Conservation (phyloP, 2,329 filamentous ascomycete species). For the Scytalidium lignicola region DNA sequence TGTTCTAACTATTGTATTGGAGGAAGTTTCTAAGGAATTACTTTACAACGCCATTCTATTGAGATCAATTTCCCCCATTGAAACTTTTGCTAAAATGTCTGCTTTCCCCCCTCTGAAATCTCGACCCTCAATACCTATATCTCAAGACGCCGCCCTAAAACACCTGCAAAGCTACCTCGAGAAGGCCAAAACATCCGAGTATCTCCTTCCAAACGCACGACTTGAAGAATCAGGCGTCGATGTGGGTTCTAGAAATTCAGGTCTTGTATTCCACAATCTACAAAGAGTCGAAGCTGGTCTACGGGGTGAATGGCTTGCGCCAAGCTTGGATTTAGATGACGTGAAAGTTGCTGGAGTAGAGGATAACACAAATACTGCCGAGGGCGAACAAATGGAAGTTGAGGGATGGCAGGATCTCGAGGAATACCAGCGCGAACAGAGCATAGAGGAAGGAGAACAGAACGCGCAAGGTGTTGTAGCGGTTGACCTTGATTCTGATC, state of each 20-base stretch:
- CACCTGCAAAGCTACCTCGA: slow-evolving; percentile 25
- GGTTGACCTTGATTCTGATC: slow-evolving; percentile 27
- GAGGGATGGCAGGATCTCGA: slow-evolving; percentile 32
- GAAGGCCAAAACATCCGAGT: slow-evolving; percentile 16
- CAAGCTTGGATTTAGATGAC: slow-evolving; percentile 33
- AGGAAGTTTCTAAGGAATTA: no score
- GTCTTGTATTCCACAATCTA: slow-evolving; percentile 47
- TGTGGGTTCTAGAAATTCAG: slow-evolving; percentile 19
- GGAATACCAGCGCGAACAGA: slow-evolving; percentile 29
- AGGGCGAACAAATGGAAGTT: slow-evolving; percentile 18
- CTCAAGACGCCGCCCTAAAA: slow-evolving; percentile 22
- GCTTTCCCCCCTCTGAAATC: slow-evolving; percentile 25
- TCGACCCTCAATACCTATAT: slow-evolving; percentile 19
- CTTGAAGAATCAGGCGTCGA: slow-evolving; percentile 26
- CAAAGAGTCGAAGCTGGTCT: slow-evolving; percentile 47
- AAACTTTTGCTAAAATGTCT: slow-evolving; percentile 18
- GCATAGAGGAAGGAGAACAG: slow-evolving; percentile 21
- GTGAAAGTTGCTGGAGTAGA: slow-evolving; percentile 21
- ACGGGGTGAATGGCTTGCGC: slow-evolving; percentile 42
- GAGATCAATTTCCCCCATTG: neutral
- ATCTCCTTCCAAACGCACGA: slow-evolving; percentile 28
- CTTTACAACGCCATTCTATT: no score
- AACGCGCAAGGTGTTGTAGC: slow-evolving; percentile 10
- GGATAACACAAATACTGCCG: slow-evolving; percentile 15
- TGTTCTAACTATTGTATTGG: no score